A percentile compares a stretch with the other conserved stretches of the same genome.
phyloP scores from a whole-genome alignment of 1,284 basidiomycete genomes.

The Ceratobasidium sp. region DNA sequence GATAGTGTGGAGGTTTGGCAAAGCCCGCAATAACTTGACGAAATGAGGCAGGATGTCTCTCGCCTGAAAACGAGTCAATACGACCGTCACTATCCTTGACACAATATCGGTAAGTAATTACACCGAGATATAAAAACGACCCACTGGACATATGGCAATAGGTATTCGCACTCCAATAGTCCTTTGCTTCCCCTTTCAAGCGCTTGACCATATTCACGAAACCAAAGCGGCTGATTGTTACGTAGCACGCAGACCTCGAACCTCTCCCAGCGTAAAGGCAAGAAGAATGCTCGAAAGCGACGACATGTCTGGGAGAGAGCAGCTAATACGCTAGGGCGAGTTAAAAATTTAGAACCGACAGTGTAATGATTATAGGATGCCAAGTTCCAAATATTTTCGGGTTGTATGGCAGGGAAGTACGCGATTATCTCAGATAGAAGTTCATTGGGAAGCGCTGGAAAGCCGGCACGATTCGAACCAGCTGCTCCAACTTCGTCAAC shows the following conservation, averaged over 20 bases:
- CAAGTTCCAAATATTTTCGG: not conserved
- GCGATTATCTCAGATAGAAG: slow-evolving; percentile 1
- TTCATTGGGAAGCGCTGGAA: slow-evolving; percentile 7
- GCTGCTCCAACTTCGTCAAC: not conserved
- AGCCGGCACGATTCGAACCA: not conserved
- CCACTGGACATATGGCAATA: slow-evolving; percentile 32
- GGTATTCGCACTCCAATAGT: not conserved
- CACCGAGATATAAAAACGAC: not conserved
- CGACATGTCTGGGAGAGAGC: slow-evolving; percentile 20
- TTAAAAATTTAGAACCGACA: not conserved
- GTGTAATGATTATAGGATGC: not conserved
- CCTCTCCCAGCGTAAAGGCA: slow-evolving; percentile 18
- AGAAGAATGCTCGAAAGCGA: not conserved
- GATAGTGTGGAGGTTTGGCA: slow-evolving; percentile 19
- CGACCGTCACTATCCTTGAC: slow-evolving; percentile 6
- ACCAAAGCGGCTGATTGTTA: not conserved
- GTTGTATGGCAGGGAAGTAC: slow-evolving; percentile 9
- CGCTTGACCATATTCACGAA: not conserved
- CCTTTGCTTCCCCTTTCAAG: slow-evolving; percentile 18
- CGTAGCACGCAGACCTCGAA: slow-evolving; percentile 8
- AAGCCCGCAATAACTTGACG: not conserved
- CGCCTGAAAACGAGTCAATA: slow-evolving; percentile 2
- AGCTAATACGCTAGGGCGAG: not conserved
- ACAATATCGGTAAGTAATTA: not conserved
- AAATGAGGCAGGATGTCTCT: not conserved